Conservation (phyloP, 2,329 filamentous ascomycete genomes). For the Calonectria ilicicola region DNA sequence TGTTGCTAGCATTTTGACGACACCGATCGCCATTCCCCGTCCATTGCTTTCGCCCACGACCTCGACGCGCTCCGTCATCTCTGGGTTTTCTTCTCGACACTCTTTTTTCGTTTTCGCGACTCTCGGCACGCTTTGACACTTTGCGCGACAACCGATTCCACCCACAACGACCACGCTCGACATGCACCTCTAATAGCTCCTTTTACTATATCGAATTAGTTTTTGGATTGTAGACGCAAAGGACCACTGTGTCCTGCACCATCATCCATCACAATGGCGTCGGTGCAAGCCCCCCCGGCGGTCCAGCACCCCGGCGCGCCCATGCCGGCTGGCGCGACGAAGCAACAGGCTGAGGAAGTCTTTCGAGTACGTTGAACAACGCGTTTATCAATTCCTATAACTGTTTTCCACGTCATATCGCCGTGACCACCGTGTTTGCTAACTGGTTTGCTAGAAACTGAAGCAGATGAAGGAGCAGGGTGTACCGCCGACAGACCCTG, state of each 20-base stretch:
- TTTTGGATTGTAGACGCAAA: conserved; percentile 39
- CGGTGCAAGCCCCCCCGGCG: conserved; percentile 78
- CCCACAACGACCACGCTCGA: conserved; percentile 45
- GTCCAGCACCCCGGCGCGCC: conserved; percentile 74
- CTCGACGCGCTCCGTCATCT: conserved; percentile 36
- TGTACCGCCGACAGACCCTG: conserved; percentile 84
- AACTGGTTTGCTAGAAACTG: conserved; percentile 73
- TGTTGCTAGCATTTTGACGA: conserved; percentile 41
- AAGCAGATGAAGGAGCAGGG: conserved; percentile 90
- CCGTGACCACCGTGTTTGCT: conserved; percentile 25
- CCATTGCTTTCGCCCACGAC: conserved; percentile 28
- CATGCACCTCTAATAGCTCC: conserved; percentile 52
- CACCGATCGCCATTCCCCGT: conserved; percentile 25
- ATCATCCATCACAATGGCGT: conserved; percentile 74
- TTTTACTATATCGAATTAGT: conserved; percentile 35
- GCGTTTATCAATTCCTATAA: conserved; percentile 9
- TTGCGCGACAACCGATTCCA: conserved; percentile 39
- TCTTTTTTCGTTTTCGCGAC: conserved; percentile 45
- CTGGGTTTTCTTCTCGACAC: conserved; percentile 41
- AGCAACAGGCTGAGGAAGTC: conserved; percentile 82
- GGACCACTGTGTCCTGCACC: conserved; percentile 29
- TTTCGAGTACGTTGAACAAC: conserved; percentile 64
- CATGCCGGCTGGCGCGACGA: conserved; percentile 76
- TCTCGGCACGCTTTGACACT: conserved; percentile 22
- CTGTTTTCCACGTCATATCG: background rate